These are phyloP conservation scores for Isabelozyma gotoi DNA, from an alignment of 805 yeast species.

Conservation along the genomic window DNA sequence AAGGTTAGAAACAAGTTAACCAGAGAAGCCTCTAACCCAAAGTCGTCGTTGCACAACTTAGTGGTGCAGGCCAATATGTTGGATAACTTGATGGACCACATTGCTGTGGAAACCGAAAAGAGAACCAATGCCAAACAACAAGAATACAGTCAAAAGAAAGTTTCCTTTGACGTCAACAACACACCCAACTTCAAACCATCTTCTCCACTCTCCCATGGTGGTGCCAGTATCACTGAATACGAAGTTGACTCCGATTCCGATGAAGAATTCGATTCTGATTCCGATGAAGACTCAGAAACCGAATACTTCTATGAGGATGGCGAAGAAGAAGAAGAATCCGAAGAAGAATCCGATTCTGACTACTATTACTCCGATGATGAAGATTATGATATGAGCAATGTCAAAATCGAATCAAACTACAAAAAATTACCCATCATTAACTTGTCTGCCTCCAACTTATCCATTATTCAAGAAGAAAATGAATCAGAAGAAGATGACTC, in stretches of 20 bases:
- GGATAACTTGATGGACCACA: slow-evolving; percentile 60
- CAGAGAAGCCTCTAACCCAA: slow-evolving; percentile 57
- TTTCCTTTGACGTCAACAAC: slow-evolving; percentile 9
- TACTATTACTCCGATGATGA: not conserved
- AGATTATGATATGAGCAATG: not conserved
- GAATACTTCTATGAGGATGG: slow-evolving; percentile 21
- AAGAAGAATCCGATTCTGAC: not conserved
- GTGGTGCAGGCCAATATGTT: slow-evolving; percentile 73
- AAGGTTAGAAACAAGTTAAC: slow-evolving; percentile 65
- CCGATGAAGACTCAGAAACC: slow-evolving; percentile 16
- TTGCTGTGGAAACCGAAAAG: slow-evolving; percentile 30
- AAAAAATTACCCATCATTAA: not conserved
- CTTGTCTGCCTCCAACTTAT: not conserved
- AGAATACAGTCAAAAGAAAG: slow-evolving; percentile 8
- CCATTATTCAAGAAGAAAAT: slow-evolving; percentile 6
- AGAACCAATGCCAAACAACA: slow-evolving; percentile 9
- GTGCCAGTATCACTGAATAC: slow-evolving; percentile 36
- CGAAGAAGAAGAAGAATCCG: slow-evolving; percentile 5
- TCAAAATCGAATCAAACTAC: not conserved
- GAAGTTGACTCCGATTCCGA: slow-evolving; percentile 33
- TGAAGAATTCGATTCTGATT: slow-evolving; percentile 23
- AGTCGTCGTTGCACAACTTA: slow-evolving; percentile 54
- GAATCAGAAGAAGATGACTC: slow-evolving; percentile 10
- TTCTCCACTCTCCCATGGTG: slow-evolving; percentile 15
- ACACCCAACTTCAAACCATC: slow-evolving; percentile 11